Evolutionary conservation across 176 grass and related monocot genomes (phyloP).

Genomic region (Lolium perenne): DNA sequence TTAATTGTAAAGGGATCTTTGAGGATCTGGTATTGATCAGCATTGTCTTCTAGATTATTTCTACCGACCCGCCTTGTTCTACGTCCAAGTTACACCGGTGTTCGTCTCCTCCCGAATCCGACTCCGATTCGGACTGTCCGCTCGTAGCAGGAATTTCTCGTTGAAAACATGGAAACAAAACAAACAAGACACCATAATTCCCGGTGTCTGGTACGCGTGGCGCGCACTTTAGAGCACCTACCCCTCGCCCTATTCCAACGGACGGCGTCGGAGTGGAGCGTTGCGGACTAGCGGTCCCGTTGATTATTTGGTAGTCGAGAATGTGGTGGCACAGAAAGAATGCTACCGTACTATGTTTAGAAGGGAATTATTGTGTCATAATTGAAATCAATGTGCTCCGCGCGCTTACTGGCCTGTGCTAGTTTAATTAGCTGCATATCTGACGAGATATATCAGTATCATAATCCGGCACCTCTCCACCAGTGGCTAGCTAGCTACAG

Average conservation of each 20-base stretch:
- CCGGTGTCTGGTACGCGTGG: not conserved
- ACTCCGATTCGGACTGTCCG: no score
- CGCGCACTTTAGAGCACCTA: not conserved
- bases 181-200: not conserved
- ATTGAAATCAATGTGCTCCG: not conserved
- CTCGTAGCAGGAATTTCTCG: no score
- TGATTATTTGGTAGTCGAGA: not conserved
- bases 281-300: no score
- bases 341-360: not conserved
- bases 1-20: no score
- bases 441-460: not conserved
- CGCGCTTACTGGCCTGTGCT: not conserved
- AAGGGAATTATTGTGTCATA: not conserved
- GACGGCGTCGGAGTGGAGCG: not conserved
- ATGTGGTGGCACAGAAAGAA: not conserved
- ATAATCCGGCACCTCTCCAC: not conserved
- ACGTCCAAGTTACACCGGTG: no score
- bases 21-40: no score
- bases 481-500: not conserved
- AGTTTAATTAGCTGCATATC: not conserved
- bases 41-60: no score
- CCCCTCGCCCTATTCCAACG: not conserved
- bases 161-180: no score
- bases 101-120: no score
- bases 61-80: no score